Base-by-base conservation (phyloP, 306 rosid species). In the Senna siamea region DNA sequence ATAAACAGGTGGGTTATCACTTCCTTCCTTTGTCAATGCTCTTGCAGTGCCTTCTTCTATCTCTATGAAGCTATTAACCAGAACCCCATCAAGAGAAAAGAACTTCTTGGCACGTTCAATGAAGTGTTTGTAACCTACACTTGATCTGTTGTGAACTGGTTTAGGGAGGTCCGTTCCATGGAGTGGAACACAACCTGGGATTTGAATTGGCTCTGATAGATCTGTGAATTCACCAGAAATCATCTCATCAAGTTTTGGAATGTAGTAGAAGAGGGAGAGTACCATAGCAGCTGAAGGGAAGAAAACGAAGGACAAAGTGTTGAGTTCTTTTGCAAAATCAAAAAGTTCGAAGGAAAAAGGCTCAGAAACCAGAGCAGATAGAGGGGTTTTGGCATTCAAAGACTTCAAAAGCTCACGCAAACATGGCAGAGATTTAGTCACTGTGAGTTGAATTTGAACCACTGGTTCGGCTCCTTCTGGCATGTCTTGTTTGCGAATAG, bases 101-200 rank as follows among this genome's bases (percentile, higher is more conserved):
- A 73, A 22, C 1, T 64, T 72, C 43, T 76, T 15, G 8, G 59
- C 6, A 1, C 56, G 58, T 43, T 8, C 4, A 40, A 80, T 65
- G 26, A 72, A 65, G n/a, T 53, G 47, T 26, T 70, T 70, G 75
- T 80, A 80, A 22, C 6, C 28, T 20, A 58, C 65, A 19, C 78
- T 44, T 0, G 64, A 63, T 40, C 84, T 66, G 40, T 80, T 77
- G 11, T 75, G 78, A 28, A 76, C 13, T 0, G 59, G 56, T 7
- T 54, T 41, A 13, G 72, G 54, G 4, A 80, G 80, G 70, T 80
- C 84, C 14, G 43, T 26, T 5, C 77, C 78, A 18, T 63, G 74
- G 19, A 76, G 37, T 4, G 84, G 79, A 3, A 76, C 41, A 62
- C 85, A 81, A 14, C 85, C 85, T 26, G 81, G 81, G 20, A 77